Base-by-base conservation (phyloP, 805 yeast genomes). In the Lachancea kluyveri region DNA sequence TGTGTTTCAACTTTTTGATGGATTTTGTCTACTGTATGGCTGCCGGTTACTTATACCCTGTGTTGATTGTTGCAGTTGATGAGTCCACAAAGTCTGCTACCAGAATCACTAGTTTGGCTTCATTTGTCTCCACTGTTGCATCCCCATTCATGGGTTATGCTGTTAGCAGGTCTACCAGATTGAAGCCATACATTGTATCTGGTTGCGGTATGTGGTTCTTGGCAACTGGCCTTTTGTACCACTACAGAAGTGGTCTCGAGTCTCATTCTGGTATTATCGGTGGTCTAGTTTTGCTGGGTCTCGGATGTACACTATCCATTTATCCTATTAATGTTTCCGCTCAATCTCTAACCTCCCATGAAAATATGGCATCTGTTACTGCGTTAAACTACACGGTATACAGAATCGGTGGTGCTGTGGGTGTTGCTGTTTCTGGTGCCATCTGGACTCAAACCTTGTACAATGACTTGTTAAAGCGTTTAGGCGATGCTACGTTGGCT, bases 271-370 rank as follows among this genome's bases (percentile, higher is more conserved):
- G 86, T 44, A 64, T 79, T 41, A 75, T 81, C 14, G 39, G 32
- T 8, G 42, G 37, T 5, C 64, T 74, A 43, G 70, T 77, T 48
- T 54, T 80, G 7, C 57, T 77, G 50, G 88, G 88, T 44, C 62
- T 80, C 32, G 87, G 84, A 41, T 81, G 81, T 22, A 81, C 82
- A 42, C 86, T 34, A n/a, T n/a, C n/a, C 4, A 74, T 82, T 8
- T 78, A 76, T 46, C 70, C 81, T 7, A 66, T 76, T 11, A 80
- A 71, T 45, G 77, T 73, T 4, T 69, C 81, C 14, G 70, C 76
- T 37, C 78, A 75, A 47, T 60, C 83, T 1, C 64, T 71, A 36
- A 68, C 75, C 12, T 67, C 65, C 35, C 88, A 80, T 55, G 81
- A 75, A 50, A 67, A 74, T 54, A 71, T 81, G 78, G 84, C 85